These are phyloP conservation scores for Auricularia heimuer DNA, from an alignment of 768 basidiomycete species.

Conservation along the genomic window DNA sequence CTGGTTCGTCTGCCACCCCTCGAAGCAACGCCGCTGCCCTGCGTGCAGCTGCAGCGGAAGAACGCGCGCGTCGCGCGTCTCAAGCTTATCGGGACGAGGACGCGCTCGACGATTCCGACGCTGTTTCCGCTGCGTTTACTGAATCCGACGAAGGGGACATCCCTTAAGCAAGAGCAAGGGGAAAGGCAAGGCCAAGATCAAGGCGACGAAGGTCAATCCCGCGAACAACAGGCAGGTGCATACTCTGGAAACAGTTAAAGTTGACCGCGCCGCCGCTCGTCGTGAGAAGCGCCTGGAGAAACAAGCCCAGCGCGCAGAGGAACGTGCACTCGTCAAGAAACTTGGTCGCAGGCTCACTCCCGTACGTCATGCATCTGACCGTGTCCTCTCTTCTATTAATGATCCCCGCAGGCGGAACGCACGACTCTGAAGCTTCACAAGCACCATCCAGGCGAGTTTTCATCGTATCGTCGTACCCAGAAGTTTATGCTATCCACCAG, in stretches of 20 bases:
- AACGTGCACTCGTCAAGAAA: constrained; percentile 38
- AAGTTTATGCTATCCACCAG: constrained; percentile 17
- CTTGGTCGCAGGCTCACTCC: constrained; percentile 69
- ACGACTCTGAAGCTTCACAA: constrained; percentile 48
- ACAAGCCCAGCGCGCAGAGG: constrained; percentile 34
- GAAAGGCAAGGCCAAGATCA: constrained; percentile 27
- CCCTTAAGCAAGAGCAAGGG: constrained; percentile 17
- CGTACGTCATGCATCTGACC: constrained; percentile 30
- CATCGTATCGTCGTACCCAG: constrained; percentile 10
- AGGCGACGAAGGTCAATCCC: constrained; percentile 14
- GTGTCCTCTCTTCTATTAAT: constrained; percentile 9
- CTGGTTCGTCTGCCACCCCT: constrained; percentile 18
- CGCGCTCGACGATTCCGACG: constrained; percentile 17
- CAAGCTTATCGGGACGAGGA: constrained; percentile 18
- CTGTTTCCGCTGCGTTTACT: constrained; percentile 7
- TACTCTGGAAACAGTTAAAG: constrained; percentile 15
- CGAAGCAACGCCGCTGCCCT: constrained; percentile 29
- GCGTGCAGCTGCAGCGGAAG: constrained; percentile 47
- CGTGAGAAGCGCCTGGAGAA: constrained; percentile 13
- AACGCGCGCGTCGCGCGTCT: constrained; percentile 24
- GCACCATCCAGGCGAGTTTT: constrained; percentile 44
- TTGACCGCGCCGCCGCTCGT: constrained; percentile 15
- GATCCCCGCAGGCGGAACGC: constrained; percentile 54
- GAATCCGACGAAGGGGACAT: constrained; percentile 18
- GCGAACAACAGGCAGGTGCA: constrained; percentile 9